Base-by-base conservation (phyloP, 257 asterid species). In the Capsicum chinense region DNA sequence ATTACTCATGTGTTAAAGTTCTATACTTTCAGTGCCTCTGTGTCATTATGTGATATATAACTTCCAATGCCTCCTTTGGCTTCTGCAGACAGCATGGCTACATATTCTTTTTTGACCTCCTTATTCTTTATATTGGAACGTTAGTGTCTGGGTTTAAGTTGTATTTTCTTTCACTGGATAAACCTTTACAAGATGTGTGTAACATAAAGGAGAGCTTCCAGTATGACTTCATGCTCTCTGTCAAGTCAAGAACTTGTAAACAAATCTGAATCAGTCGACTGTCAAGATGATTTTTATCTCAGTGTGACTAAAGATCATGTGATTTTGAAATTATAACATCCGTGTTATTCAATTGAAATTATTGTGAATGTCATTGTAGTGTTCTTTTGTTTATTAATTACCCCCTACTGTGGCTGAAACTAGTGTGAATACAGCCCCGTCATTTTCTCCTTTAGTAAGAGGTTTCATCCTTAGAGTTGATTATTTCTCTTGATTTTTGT, bases 361-460 rank as follows among this genome's bases (percentile, higher is more conserved):
- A n/a, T 73, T 73, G n/a, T 19, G 59, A 48, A 48, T 19, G 59
- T 48, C 79, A n/a, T 73, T 47, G 37, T 73, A 47, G 35, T 73
- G 35, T 70, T 39, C 81, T 74, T 74, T 74, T 74, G 81, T 74
- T 74, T 11, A 8, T 12, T 48, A 19, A 50, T 47, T 7, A 21
- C 42, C 62, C 10, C 60, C 60, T 26, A 74, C 59, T 56, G 11
- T 16, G 44, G 81, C 47, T 52, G 21, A 76, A 76, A 26, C 21
- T 21, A 76, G 62, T 52, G 62, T 76, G 47, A 50, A 76, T 44
- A 52, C 10, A 2, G 44, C 19, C 7, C 44, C 44, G 10, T 47
- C 79, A n/a, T 78, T 78, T 54, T 54, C 50, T 33, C 64, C 64
- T 78, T 78, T 78, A 48, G 82, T 33, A 78, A 26, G 82, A 54